Evolutionary conservation across 177 flowering plant genomes (phyloP).

Genomic region (Vitis hybrid): DNA sequence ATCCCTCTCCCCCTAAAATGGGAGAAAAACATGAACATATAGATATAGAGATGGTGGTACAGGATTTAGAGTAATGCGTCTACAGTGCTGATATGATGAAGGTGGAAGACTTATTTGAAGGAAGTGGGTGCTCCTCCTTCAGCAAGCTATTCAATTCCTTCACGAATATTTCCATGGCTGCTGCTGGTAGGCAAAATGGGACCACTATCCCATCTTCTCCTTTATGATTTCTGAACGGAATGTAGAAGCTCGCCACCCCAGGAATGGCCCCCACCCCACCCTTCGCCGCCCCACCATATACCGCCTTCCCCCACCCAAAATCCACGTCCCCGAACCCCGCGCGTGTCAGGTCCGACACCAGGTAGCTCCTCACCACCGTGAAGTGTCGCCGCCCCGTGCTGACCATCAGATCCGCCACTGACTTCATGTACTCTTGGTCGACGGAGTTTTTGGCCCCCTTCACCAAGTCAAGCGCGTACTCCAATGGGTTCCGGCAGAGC

Average conservation of each 20-base stretch:
- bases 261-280: slow-evolving; percentile 47
- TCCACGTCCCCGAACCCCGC: slow-evolving; percentile 39
- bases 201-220: slow-evolving; percentile 31
- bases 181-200: slow-evolving; percentile 29
- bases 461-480: slow-evolving; percentile 40
- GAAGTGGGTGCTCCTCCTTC: not conserved
- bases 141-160: slow-evolving; percentile 20
- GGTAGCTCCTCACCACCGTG: slow-evolving; percentile 24
- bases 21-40: no score
- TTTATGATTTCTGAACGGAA: slow-evolving; percentile 21
- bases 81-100: slow-evolving; percentile 12
- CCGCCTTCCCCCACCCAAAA: slow-evolving; percentile 59
- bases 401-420: slow-evolving; percentile 42
- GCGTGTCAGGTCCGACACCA: slow-evolving; percentile 41
- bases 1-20: no score
- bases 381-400: slow-evolving; percentile 39
- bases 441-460: slow-evolving; percentile 31
- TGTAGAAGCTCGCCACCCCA: slow-evolving; percentile 36
- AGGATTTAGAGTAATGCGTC: not conserved
- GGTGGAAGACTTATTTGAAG: not conserved
- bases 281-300: slow-evolving; percentile 45
- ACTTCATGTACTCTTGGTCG: slow-evolving; percentile 41
- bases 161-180: slow-evolving; percentile 29
- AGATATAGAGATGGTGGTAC: no score
- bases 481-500: slow-evolving; percentile 30